These are phyloP conservation scores for Bombardia bombarda DNA, from an alignment of 495 filamentous ascomycete species.

Conservation along the genomic window DNA sequence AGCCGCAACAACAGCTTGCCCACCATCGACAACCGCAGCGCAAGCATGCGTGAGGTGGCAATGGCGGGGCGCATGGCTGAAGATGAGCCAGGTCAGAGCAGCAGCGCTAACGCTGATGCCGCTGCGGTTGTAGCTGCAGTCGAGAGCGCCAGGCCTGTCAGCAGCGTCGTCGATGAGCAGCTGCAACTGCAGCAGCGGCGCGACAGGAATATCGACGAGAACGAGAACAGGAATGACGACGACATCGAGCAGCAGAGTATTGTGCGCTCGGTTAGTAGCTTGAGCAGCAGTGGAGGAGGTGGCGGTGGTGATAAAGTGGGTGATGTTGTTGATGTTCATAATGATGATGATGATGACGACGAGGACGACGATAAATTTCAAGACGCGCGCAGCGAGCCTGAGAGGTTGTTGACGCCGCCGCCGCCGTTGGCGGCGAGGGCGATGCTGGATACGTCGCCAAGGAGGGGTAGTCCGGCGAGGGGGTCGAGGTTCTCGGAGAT, in stretches of 20 bases:
- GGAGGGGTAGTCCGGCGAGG: slow-evolving; percentile 31
- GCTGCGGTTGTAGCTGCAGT: background rate
- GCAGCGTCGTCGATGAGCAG: background rate
- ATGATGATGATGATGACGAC: slow-evolving; percentile 6
- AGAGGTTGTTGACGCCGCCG: slow-evolving; percentile 5
- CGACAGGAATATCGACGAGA: background rate
- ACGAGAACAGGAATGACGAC: background rate
- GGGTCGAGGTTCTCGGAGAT: slow-evolving; percentile 35
- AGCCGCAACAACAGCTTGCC: slow-evolving; percentile 22
- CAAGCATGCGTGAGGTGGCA: slow-evolving; percentile 43
- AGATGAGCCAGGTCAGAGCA: slow-evolving; percentile 10
- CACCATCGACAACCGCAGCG: slow-evolving; percentile 23
- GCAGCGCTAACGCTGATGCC: background rate
- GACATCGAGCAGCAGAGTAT: too few species aligned
- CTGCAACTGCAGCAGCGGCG: background rate
- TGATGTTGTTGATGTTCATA: too few species aligned
- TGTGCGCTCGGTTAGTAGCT: too few species aligned
- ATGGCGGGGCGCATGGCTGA: slow-evolving; percentile 31
- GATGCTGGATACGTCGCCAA: background rate
- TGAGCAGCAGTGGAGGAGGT: slow-evolving; percentile 7
- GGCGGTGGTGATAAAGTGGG: slow-evolving; percentile 13
- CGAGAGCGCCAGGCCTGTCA: background rate
- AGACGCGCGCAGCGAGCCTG: slow-evolving; percentile 11
- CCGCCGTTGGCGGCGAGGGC: slow-evolving; percentile 1
- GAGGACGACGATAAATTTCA: slow-evolving; percentile 18